Conservation (phyloP, 805 yeast genomes). For the Metschnikowia matae region DNA sequence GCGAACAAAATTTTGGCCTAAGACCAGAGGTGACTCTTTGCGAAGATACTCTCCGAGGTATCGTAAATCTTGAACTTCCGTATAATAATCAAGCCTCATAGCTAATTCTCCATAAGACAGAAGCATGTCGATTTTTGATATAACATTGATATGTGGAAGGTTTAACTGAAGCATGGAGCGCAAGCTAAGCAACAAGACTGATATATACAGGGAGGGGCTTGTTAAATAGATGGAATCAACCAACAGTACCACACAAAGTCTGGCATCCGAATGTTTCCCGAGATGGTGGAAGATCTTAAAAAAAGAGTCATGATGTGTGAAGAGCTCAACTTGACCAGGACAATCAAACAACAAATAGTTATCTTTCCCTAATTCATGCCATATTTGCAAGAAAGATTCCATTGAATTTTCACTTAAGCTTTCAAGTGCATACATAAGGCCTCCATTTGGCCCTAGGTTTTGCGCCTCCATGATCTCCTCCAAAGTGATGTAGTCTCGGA, state of each 20-base stretch:
- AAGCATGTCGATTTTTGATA: constrained; percentile 84
- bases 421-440: constrained; percentile 84
- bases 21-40: constrained; percentile 63
- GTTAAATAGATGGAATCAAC: constrained; percentile 81
- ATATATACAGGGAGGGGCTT: constrained; percentile 84
- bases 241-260: constrained; percentile 80
- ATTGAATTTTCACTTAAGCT: constrained; percentile 39
- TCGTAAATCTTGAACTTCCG: constrained; percentile 83
- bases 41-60: constrained; percentile 65
- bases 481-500: constrained; percentile 68
- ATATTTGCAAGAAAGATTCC: constrained; percentile 48
- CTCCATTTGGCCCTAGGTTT: constrained; percentile 84
- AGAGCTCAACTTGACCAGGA: constrained; percentile 95
- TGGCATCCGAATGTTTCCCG: constrained; percentile 52
- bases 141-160: constrained; percentile 88
- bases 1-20: constrained; percentile 58
- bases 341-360: constrained; percentile 80
- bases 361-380: constrained; percentile 23
- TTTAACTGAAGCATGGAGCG: constrained; percentile 92
- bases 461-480: constrained; percentile 76
- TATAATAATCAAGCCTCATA: constrained; percentile 77
- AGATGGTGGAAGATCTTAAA: constrained; percentile 61
- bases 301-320: constrained; percentile 82
- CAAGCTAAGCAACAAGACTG: constrained; percentile 72
- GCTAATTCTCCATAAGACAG: constrained; percentile 77